A percentile compares a stretch with the other conserved stretches of the same genome.
Conservation (phyloP, 345 rosid genomes). For the Nephelium lappaceum region DNA sequence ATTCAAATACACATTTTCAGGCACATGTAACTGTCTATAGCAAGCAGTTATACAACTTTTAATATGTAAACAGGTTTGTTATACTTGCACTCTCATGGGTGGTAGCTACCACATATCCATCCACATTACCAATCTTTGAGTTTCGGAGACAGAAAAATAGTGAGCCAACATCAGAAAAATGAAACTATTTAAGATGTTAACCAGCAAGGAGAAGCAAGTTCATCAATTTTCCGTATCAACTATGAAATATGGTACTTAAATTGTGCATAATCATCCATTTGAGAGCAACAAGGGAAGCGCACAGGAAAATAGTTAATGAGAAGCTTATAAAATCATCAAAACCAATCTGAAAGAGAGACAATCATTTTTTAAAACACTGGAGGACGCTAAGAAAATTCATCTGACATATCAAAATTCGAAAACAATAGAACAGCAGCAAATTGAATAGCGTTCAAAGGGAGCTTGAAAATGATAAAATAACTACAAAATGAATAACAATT, state of each 20-base stretch:
- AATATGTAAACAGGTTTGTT: neutral
- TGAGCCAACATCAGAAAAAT: too few relatives aligned
- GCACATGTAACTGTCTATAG: neutral
- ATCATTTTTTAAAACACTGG: too few relatives aligned
- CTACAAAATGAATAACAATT: neutral
- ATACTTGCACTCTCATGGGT: neutral
- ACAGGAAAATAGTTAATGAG: slow-evolving; percentile 15
- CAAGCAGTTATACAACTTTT: neutral
- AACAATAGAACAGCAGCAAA: too few relatives aligned
- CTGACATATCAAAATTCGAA: too few relatives aligned
- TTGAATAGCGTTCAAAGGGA: too few relatives aligned
- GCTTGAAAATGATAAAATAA: too few relatives aligned
- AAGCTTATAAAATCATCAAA: slow-evolving; percentile 4
- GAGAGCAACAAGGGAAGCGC: slow-evolving; percentile 11
- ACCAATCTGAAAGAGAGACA: slow-evolving; percentile 16
- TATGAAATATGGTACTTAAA: neutral
- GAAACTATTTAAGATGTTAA: too few relatives aligned
- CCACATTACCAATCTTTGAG: neutral
- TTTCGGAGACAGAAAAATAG: too few relatives aligned
- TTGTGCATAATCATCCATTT: slow-evolving; percentile 7
- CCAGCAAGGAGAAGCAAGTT: neutral
- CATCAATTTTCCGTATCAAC: neutral
- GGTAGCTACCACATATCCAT: neutral
- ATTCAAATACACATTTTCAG: neutral
- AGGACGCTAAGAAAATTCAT: too few relatives aligned